A percentile compares a stretch with the other conserved stretches of the same genome.
These are phyloP conservation scores for Hanseniaspora sp. DNA, from an alignment of 1,139 yeast genomes.

Conservation along the genomic window DNA sequence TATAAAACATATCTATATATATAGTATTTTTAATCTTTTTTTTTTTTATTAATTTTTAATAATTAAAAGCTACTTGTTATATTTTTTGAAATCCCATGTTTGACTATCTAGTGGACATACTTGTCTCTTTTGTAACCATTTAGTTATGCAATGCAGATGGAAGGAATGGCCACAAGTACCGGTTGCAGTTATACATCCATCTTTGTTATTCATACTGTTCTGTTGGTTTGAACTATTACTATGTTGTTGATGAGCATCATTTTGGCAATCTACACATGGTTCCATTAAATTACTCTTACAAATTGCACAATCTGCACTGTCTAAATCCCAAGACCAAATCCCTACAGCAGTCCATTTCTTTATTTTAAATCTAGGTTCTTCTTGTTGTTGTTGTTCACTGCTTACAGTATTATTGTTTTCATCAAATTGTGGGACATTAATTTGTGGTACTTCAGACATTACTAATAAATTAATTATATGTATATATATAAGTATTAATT, in stretches of 20 bases:
- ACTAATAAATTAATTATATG: not conserved
- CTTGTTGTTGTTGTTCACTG: not conserved
- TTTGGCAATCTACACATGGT: constrained; percentile 91
- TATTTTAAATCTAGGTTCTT: constrained; percentile 44
- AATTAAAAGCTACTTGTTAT: constrained; percentile 37
- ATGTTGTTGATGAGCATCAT: constrained; percentile 3
- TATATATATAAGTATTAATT: not conserved
- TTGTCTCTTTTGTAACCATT: constrained; percentile 95
- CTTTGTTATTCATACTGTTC: constrained; percentile 53
- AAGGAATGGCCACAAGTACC: constrained; percentile 66
- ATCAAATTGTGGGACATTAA: not conserved
- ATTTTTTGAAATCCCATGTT: constrained; percentile 83
- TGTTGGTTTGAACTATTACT: constrained; percentile 27
- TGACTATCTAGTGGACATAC: constrained; percentile 95
- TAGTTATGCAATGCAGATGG: constrained; percentile 74
- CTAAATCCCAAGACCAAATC: constrained; percentile 98
- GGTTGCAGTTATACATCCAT: constrained; percentile 93
- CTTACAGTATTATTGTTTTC: not conserved
- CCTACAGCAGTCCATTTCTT: constrained; percentile 98
- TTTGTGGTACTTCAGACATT: not conserved
- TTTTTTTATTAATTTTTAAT: not conserved
- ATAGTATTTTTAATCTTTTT: not conserved
- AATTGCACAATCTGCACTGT: constrained; percentile 93
- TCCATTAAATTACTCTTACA: constrained; percentile 98
- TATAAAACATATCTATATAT: not conserved